Evolutionary conservation across 768 basidiomycete species (phyloP), one percentile per base, ranked within the genome.

Genomic region (Boletus pseudopeckii): DNA sequence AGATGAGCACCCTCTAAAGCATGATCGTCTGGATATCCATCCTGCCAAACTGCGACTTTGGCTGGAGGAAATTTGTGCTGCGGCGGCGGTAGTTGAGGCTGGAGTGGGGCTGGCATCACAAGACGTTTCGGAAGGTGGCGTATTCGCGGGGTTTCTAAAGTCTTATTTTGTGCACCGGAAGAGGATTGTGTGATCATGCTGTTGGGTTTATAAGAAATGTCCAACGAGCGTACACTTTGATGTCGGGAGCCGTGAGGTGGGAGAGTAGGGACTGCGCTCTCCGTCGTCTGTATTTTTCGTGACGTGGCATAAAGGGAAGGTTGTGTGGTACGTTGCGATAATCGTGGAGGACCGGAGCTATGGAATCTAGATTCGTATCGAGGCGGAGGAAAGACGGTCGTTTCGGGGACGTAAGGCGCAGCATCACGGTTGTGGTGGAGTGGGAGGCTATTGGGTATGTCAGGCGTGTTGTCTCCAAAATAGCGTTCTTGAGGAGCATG

Each of bases 41-140:
- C 50, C 22, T 32, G 48, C 59, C 54, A 47, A 33, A 30, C 11
- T 34, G 36, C 37, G 18, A 48, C 26, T 8, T 55, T 32, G 4
- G 41, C 13, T 20, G 34, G 42, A 32, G 58, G 51, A 38, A 63
- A 62, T n/a, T 39, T 52, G 26, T 53, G 41, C 45, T 64, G 60
- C 24, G 56, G 50, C 37, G 54, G 47, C 14, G 54, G 58, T 24
- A 55, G 54, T 26, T 65, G 64, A 54, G 69, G 69, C 62, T 83
- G 81, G 37, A 90, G 75, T 15, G 84, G 88, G 4, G 83, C 70
- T 43, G 88, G 88, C 88, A 90, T 90, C 40, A 89, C 81, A 26
- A 90, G 80, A 44, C 74, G 79, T 65, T 80, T 85, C 4, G 88
- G 88, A 40, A 83, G 61, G 66, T 83, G 72, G 38, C 60, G 68